Percentiles rank a stretch among this genome's conserved stretches.
Conservation (phyloP, 768 basidiomycete genomes). For the Rhodosporidiobolus odoratus region DNA sequence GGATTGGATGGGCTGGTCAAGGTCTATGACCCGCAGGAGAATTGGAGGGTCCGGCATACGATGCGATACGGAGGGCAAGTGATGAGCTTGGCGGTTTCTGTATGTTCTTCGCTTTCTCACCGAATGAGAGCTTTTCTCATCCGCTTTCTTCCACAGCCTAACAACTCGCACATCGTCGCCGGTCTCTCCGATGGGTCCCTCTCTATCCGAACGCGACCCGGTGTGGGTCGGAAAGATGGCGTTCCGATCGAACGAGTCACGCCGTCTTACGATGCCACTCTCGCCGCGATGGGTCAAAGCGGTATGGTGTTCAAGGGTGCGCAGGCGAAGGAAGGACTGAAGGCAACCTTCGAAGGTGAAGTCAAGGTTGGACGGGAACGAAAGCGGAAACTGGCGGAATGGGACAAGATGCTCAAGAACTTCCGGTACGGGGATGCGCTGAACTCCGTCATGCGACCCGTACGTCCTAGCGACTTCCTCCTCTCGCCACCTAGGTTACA, state of each 20-base stretch:
- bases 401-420: constrained; percentile 79
- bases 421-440: constrained; percentile 94
- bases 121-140: not conserved
- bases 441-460: constrained; percentile 76
- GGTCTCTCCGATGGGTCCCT: constrained; percentile 98
- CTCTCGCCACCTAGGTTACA: not conserved
- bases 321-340: constrained; percentile 33
- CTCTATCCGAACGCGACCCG: constrained; percentile 76
- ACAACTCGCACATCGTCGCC: constrained; percentile 90
- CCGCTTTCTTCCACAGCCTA: constrained; percentile 58
- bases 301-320: constrained; percentile 25
- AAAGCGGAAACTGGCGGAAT: constrained; percentile 68
- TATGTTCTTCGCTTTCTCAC: constrained; percentile 49
- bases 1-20: constrained; percentile 97
- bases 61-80: constrained; percentile 96
- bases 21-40: constrained; percentile 83
- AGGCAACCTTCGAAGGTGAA: constrained; percentile 54
- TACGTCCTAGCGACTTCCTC: not conserved
- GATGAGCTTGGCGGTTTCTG: constrained; percentile 83
- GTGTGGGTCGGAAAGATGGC: constrained; percentile 46
- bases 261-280: constrained; percentile 36
- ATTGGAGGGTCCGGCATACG: constrained; percentile 92
- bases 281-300: constrained; percentile 36
- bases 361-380: constrained; percentile 68
- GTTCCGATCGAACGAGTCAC: constrained; percentile 33